These are phyloP conservation scores for Xylaria grammica DNA, from an alignment of 495 filamentous ascomycete species.

Conservation along the genomic window DNA sequence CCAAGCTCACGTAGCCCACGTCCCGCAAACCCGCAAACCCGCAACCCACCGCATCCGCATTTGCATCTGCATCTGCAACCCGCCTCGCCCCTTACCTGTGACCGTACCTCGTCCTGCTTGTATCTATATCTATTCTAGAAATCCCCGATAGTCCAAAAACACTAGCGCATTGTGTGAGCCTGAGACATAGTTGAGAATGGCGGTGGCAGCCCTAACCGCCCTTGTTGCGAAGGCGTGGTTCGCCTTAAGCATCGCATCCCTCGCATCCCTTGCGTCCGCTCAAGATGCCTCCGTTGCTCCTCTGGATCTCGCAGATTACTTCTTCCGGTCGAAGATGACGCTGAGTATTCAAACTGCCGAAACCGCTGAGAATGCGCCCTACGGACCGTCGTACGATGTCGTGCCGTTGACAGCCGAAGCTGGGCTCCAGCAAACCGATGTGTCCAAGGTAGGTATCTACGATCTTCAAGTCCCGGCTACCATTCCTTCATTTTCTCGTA, in stretches of 20 bases:
- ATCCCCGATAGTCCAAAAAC: slow-evolving; percentile 29
- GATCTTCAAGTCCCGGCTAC: not conserved
- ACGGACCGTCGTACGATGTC: slow-evolving; percentile 39
- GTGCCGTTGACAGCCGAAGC: slow-evolving; percentile 45
- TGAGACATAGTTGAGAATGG: slow-evolving; percentile 31
- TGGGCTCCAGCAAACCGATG: slow-evolving; percentile 44
- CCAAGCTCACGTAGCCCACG: not conserved
- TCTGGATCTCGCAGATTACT: slow-evolving; percentile 36
- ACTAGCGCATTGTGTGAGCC: slow-evolving; percentile 32
- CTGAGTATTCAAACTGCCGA: slow-evolving; percentile 35
- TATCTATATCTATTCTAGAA: not conserved
- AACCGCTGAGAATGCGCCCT: slow-evolving; percentile 30
- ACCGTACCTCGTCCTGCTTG: slow-evolving; percentile 2
- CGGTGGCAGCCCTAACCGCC: slow-evolving; percentile 50
- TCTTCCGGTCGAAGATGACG: slow-evolving; percentile 41
- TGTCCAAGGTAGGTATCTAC: slow-evolving; percentile 23
- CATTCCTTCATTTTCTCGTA: not conserved
- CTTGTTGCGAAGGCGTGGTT: slow-evolving; percentile 41
- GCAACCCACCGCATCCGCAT: not conserved
- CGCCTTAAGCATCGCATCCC: slow-evolving; percentile 29
- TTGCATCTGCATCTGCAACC: slow-evolving; percentile 21
- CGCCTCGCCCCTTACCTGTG: not conserved
- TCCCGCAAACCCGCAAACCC: not conserved
- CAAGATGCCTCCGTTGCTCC: slow-evolving; percentile 36
- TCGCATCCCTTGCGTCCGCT: slow-evolving; percentile 38